Conservation (phyloP, 2,329 filamentous ascomycete genomes). For the Leptographium flavum region DNA sequence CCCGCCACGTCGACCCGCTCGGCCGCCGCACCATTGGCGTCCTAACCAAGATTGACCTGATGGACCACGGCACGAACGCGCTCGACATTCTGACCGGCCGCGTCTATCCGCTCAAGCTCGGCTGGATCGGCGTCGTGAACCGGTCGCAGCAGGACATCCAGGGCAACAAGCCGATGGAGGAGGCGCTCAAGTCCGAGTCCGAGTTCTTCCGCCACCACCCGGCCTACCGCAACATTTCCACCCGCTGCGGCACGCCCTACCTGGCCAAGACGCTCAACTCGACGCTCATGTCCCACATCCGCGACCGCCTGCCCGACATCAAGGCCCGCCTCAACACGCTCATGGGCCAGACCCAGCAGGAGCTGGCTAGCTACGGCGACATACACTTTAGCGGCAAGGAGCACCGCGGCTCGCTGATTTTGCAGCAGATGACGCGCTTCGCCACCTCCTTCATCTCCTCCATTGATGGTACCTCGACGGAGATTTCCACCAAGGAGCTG, state of each 20-base stretch:
- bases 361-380: constrained; percentile 93
- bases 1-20: constrained; percentile 91
- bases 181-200: constrained; percentile 75
- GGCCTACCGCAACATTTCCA: constrained; percentile 92
- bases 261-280: constrained; percentile 89
- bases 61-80: constrained; percentile 97
- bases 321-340: constrained; percentile 94
- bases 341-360: constrained; percentile 99
- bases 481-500: constrained; percentile 96
- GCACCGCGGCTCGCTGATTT: constrained; percentile 83
- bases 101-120: constrained; percentile 91
- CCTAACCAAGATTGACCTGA: constrained; percentile 94
- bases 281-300: constrained; percentile 91
- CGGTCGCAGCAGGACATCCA: constrained; percentile 97
- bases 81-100: constrained; percentile 96
- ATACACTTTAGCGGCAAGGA: constrained; percentile 97
- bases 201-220: constrained; percentile 98
- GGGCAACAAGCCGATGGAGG: constrained; percentile 83
- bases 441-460: constrained; percentile 96
- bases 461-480: constrained; percentile 94
- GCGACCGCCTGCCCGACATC: constrained; percentile 90
- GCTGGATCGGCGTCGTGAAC: constrained; percentile 97
- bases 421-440: constrained; percentile 97
- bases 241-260: constrained; percentile 83
- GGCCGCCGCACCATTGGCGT: constrained; percentile 97